A percentile compares a stretch with the other conserved stretches of the same genome.
These are phyloP conservation scores for Neurospora tetraspora DNA, from an alignment of 495 filamentous ascomycete species.

Conservation along the genomic window DNA sequence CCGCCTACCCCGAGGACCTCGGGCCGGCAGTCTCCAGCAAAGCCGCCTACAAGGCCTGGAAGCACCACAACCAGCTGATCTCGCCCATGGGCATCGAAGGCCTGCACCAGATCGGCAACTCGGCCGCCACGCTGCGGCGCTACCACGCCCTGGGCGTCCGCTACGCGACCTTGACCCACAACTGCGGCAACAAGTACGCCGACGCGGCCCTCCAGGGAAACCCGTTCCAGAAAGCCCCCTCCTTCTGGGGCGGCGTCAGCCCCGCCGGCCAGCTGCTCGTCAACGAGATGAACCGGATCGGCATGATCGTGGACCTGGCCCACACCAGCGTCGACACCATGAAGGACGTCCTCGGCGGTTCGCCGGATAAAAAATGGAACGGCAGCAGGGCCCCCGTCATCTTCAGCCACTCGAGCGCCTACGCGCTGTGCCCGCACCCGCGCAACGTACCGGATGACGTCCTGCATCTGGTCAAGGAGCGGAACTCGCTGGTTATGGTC, in stretches of 20 bases:
- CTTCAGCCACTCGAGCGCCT: slow-evolving; percentile 61
- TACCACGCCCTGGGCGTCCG: slow-evolving; percentile 75
- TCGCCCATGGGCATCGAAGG: slow-evolving; percentile 80
- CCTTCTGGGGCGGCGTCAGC: slow-evolving; percentile 56
- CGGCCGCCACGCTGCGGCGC: slow-evolving; percentile 60
- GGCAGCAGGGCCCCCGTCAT: slow-evolving; percentile 59
- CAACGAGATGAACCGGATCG: slow-evolving; percentile 69
- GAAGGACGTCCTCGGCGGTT: slow-evolving; percentile 49
- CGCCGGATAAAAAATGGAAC: slow-evolving; percentile 26
- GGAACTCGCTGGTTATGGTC: slow-evolving; percentile 60
- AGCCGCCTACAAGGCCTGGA: slow-evolving; percentile 51
- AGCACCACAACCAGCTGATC: slow-evolving; percentile 41
- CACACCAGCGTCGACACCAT: slow-evolving; percentile 61
- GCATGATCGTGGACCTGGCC: slow-evolving; percentile 68
- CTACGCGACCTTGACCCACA: slow-evolving; percentile 85
- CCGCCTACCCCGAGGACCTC: slow-evolving; percentile 61
- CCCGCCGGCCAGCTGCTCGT: slow-evolving; percentile 55
- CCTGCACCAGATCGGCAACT: slow-evolving; percentile 91
- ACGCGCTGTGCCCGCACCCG: slow-evolving; percentile 56
- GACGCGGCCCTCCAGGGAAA: slow-evolving; percentile 61
- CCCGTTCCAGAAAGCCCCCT: slow-evolving; percentile 36
- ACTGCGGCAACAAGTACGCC: slow-evolving; percentile 86
- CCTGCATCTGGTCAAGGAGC: slow-evolving; percentile 49
- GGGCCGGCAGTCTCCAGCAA: slow-evolving; percentile 44
- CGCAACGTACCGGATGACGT: slow-evolving; percentile 67